phyloP scores from a whole-genome alignment of 305 asterid genomes.

The Caryopteris hybrid region DNA sequence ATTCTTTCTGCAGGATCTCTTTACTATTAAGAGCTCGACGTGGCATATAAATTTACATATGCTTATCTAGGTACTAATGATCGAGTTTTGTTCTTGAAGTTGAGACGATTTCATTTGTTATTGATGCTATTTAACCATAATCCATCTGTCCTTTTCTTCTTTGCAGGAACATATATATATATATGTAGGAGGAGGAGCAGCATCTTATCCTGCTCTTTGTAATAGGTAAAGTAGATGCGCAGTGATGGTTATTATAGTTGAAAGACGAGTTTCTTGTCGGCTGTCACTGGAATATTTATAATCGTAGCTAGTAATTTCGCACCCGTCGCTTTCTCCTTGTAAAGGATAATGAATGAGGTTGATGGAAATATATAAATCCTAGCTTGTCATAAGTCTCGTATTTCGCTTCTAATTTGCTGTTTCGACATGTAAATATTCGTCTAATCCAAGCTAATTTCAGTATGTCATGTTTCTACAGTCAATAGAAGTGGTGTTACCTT shows the following conservation, averaged over 20 bases:
- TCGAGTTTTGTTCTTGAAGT: background rate
- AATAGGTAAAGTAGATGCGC: constrained; percentile 22
- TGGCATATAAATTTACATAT: constrained; percentile 27
- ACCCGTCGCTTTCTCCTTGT: constrained; percentile 18
- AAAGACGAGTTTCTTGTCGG: constrained; percentile 1
- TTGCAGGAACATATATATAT: constrained; percentile 28
- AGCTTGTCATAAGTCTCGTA: background rate
- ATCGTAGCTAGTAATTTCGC: constrained; percentile 15
- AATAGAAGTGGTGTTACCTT: too few species aligned
- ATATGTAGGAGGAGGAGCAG: constrained; percentile 10
- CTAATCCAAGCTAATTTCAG: background rate
- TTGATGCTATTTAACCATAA: background rate
- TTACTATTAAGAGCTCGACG: constrained; percentile 47
- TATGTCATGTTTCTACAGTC: too few species aligned
- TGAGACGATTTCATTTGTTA: background rate
- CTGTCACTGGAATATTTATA: constrained; percentile 8
- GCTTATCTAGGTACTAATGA: constrained; percentile 50
- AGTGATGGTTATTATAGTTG: constrained; percentile 14
- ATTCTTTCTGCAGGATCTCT: constrained; percentile 57
- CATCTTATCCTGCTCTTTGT: constrained; percentile 18
- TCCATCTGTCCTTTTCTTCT: background rate
- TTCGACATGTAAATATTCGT: background rate
- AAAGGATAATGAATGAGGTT: constrained; percentile 16
- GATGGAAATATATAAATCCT: background rate
- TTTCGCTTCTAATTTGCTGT: too few species aligned